Evolutionary conservation across 2,329 filamentous ascomycete genomes (phyloP).

Genomic region (Penicillium expansum): DNA sequence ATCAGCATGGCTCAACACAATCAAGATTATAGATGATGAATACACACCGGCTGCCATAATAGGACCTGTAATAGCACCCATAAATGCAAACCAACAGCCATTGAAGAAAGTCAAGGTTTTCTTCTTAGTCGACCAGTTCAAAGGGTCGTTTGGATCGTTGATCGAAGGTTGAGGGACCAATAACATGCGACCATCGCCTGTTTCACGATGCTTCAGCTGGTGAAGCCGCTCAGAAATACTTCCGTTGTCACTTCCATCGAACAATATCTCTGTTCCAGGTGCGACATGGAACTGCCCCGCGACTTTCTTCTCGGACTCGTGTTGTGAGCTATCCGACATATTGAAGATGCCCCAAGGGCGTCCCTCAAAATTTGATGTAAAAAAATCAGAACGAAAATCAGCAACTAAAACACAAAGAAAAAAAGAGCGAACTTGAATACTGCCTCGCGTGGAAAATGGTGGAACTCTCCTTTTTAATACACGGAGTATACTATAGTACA

Average conservation of each 20-base stretch:
- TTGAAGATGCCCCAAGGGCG: not conserved
- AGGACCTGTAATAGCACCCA: constrained; percentile 18
- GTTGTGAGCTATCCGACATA: not conserved
- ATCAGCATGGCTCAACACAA: not conserved
- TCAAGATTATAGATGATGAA: not conserved
- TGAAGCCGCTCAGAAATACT: constrained; percentile 9
- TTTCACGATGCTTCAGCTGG: constrained; percentile 23
- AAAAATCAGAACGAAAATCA: not conserved
- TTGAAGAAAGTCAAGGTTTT: constrained; percentile 15
- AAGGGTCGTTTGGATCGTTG: constrained; percentile 16
- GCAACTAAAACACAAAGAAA: not conserved
- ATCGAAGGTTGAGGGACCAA: constrained; percentile 15
- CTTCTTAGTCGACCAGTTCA: constrained; percentile 16
- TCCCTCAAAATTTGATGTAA: not conserved
- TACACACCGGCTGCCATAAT: constrained; percentile 26
- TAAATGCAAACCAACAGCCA: constrained; percentile 19
- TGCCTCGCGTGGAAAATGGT: too few relatives aligned
- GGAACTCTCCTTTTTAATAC: not conserved
- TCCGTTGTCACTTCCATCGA: constrained; percentile 2
- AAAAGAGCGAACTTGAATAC: not conserved
- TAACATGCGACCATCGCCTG: constrained; percentile 13
- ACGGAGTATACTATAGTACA: not conserved
- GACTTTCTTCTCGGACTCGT: not conserved
- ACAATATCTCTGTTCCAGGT: constrained; percentile 14
- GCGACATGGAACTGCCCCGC: not conserved